A percentile compares a stretch with the other conserved stretches of the same genome.
Conservation (phyloP, 148 eudicot species). For the Cornus kousa region DNA sequence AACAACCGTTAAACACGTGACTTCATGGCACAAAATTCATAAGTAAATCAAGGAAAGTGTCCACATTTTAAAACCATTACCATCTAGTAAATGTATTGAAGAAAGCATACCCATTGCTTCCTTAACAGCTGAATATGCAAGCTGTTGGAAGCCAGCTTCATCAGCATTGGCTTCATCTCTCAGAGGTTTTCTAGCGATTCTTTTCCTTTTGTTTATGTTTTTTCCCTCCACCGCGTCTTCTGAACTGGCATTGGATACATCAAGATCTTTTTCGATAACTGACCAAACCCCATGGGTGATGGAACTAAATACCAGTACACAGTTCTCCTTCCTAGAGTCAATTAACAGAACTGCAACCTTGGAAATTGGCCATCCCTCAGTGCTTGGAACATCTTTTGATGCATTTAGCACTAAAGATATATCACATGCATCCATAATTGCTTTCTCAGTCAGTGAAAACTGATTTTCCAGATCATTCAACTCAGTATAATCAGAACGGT, state of each 20-base stretch:
- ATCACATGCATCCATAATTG: slow-evolving; percentile 65
- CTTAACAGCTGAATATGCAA: slow-evolving; percentile 56
- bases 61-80: neutral
- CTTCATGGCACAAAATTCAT: neutral
- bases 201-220: slow-evolving; percentile 32
- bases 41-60: neutral
- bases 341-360: slow-evolving; percentile 67
- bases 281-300: slow-evolving; percentile 87
- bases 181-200: slow-evolving; percentile 28
- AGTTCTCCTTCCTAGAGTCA: slow-evolving; percentile 56
- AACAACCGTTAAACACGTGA: neutral
- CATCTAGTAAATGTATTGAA: neutral
- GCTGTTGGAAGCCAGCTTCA: slow-evolving; percentile 37
- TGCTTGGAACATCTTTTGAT: slow-evolving; percentile 36
- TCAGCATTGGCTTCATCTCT: slow-evolving; percentile 32
- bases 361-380: slow-evolving; percentile 63
- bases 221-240: slow-evolving; percentile 23
- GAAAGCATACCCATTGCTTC: slow-evolving; percentile 49
- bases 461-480: slow-evolving; percentile 38
- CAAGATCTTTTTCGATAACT: slow-evolving; percentile 56
- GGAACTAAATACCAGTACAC: slow-evolving; percentile 54
- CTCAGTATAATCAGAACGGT: slow-evolving; percentile 26
- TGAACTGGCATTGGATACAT: slow-evolving; percentile 14
- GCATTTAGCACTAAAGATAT: slow-evolving; percentile 54
- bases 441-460: slow-evolving; percentile 74